Evolutionary conservation across 495 filamentous ascomycete species (phyloP).

Genomic region (Symbiotaphrina buchneri): DNA sequence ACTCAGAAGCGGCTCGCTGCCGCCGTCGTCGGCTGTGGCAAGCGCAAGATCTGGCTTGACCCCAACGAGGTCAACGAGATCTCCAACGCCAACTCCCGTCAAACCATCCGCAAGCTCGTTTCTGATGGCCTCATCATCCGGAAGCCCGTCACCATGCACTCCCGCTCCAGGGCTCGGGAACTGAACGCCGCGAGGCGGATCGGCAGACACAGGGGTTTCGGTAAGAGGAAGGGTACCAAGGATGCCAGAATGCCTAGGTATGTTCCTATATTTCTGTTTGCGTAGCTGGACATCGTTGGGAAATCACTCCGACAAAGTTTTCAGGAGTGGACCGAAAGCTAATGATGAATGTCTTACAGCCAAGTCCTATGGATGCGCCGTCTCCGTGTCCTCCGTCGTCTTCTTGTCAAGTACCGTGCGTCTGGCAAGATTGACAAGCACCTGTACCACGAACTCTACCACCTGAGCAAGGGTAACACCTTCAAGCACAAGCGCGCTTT

Average conservation of each 20-base stretch:
- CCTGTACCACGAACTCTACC: constrained; percentile 99
- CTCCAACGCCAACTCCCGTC: constrained; percentile 99
- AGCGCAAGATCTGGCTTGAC: constrained; percentile 99
- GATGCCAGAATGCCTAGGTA: constrained; percentile 99
- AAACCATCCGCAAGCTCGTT: constrained; percentile 99
- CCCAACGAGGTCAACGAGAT: constrained; percentile 98
- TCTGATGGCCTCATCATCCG: constrained; percentile 99
- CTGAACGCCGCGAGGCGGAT: constrained; percentile 74
- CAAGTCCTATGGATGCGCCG: constrained; percentile 99
- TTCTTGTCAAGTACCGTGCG: constrained; percentile 98
- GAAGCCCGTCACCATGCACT: constrained; percentile 99
- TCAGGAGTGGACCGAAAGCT: constrained; percentile 1
- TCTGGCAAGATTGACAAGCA: constrained; percentile 99
- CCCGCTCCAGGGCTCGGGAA: constrained; percentile 79
- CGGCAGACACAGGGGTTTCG: constrained; percentile 92
- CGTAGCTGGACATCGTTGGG: background rate
- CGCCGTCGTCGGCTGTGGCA: constrained; percentile 90
- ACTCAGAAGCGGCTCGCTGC: constrained; percentile 99
- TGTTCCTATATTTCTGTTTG: constrained; percentile 10
- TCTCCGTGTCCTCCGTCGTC: constrained; percentile 93
- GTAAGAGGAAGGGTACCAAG: constrained; percentile 99
- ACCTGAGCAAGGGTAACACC: constrained; percentile 99
- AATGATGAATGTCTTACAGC: constrained; percentile 25
- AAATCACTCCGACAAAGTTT: background rate
- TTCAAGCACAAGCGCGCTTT: constrained; percentile 99